Percentiles rank a stretch among this genome's conserved stretches.
Evolutionary conservation across 768 basidiomycete species (phyloP).

Genomic region (Boletus sensibilis): DNA sequence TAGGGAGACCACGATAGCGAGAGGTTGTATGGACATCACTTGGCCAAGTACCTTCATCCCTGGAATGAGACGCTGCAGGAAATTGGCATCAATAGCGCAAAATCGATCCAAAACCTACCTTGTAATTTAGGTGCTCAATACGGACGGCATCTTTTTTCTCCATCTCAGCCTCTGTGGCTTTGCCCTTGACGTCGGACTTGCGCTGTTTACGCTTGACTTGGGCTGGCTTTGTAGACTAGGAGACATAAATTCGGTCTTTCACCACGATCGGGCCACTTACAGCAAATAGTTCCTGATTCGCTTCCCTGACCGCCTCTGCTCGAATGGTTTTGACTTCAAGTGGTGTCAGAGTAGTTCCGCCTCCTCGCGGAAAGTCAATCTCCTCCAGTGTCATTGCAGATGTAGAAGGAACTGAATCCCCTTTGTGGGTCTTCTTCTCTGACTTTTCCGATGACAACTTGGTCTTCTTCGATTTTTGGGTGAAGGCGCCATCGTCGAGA

Average conservation of each 20-base stretch:
- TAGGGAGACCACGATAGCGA: conserved; percentile 90
- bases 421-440: conserved; percentile 21
- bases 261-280: conserved; percentile 36
- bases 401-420: conserved; percentile 31
- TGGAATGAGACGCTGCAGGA: conserved; percentile 61
- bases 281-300: conserved; percentile 74
- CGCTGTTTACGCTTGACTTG: conserved; percentile 45
- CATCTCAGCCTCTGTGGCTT: conserved; percentile 33
- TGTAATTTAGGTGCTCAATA: conserved; percentile 92
- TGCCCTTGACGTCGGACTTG: conserved; percentile 43
- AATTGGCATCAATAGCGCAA: conserved; percentile 8
- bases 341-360: conserved; percentile 85
- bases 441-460: conserved; percentile 41
- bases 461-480: conserved; percentile 59
- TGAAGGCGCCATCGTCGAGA: conserved; percentile 51
- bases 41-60: conserved; percentile 92
- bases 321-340: conserved; percentile 84
- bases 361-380: conserved; percentile 93
- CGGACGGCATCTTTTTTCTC: conserved; percentile 51
- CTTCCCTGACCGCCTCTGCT: conserved; percentile 83
- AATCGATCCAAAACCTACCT: conserved; percentile 45
- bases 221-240: conserved; percentile 43
- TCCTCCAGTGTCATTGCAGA: conserved; percentile 59
- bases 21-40: conserved; percentile 80
- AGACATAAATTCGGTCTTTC: conserved; percentile 8